phyloP scores from a whole-genome alignment of 257 asterid genomes.

The Scutellaria baicalensis region DNA sequence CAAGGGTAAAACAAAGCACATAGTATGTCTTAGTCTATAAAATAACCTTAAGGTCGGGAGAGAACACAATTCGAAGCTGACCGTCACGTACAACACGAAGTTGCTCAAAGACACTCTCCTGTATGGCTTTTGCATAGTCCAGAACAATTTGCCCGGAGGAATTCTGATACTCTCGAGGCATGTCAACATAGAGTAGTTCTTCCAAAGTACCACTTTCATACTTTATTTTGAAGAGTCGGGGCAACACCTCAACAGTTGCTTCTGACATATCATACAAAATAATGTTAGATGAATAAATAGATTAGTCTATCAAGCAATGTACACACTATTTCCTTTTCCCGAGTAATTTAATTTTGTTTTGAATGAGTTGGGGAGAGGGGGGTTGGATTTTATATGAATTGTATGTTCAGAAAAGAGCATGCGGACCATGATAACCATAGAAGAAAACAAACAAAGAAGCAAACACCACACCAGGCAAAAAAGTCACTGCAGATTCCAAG shows the following conservation, averaged over 20 bases:
- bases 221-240: constrained; percentile 80
- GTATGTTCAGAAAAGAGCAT: not conserved
- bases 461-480: not conserved
- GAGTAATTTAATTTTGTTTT: not conserved
- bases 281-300: constrained; percentile 15
- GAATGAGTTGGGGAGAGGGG: not conserved
- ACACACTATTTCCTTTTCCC: not conserved
- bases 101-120: constrained; percentile 94
- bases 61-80: constrained; percentile 87
- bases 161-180: constrained; percentile 92
- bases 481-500: not conserved
- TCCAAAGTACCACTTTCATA: constrained; percentile 94
- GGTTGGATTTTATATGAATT: not conserved
- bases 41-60: constrained; percentile 87
- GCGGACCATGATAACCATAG: not conserved
- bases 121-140: constrained; percentile 93
- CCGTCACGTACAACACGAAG: constrained; percentile 98
- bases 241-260: constrained; percentile 91
- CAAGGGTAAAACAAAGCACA: constrained; percentile 3
- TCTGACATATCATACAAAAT: constrained; percentile 34
- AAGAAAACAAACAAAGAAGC: not conserved
- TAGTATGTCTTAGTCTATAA: not conserved
- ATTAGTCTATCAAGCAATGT: not conserved
- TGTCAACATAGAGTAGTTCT: constrained; percentile 88
- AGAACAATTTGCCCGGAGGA: constrained; percentile 84